Percentiles rank a stretch among this genome's conserved stretches.
Evolutionary conservation across 75 land plant genomes (phyloP).

Genomic region (Pinus taeda): DNA sequence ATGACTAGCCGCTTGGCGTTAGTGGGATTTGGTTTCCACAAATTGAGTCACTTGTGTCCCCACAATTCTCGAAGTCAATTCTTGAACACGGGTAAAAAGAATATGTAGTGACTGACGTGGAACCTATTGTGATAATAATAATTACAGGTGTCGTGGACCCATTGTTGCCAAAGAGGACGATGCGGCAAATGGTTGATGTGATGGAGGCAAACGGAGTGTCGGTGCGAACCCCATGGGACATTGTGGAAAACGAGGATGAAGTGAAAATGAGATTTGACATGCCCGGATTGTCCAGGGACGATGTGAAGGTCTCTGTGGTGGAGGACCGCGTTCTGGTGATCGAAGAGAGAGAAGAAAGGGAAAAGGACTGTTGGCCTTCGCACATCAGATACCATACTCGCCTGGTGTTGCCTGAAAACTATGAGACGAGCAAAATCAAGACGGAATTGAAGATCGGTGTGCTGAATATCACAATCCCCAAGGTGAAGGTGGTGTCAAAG

Average conservation of each 20-base stretch:
- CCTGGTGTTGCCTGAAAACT: conserved; percentile 11
- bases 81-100: no score
- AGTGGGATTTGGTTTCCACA: no score
- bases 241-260: conserved; percentile 58
- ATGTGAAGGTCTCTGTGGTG: conserved; percentile 69
- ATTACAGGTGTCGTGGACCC: conserved; percentile 56
- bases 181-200: conserved; percentile 70
- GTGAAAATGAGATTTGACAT: conserved; percentile 79
- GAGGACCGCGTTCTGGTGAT: conserved; percentile 57
- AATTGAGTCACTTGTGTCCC: no score
- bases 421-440: conserved; percentile 53
- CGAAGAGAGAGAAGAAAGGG: conserved; percentile 36
- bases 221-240: conserved; percentile 50
- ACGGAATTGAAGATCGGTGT: conserved; percentile 85
- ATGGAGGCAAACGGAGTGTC: conserved; percentile 27
- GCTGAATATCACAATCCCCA: conserved; percentile 58
- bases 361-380: conserved; percentile 25
- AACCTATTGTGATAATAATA: no score
- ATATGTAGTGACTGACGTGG: no score
- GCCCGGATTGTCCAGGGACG: conserved; percentile 92
- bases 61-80: no score
- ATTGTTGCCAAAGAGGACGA: conserved; percentile 54
- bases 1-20: no score
- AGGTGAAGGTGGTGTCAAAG: conserved; percentile 25
- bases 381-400: no score